These are phyloP conservation scores for Irpex lacteus DNA, from an alignment of 1,284 basidiomycete species.

Conservation along the genomic window DNA sequence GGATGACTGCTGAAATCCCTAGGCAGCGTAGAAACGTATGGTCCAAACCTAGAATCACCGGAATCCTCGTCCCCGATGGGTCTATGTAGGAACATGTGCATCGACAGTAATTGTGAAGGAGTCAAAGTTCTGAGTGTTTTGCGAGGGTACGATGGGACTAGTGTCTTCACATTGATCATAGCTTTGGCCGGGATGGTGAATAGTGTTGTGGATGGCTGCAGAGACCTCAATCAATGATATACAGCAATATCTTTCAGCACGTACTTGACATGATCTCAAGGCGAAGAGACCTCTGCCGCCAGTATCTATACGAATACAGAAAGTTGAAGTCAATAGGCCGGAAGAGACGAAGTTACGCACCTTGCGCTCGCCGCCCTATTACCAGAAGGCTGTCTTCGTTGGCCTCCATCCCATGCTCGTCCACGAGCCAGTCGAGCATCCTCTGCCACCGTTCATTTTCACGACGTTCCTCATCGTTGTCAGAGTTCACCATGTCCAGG, in stretches of 20 bases:
- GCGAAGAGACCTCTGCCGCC: slow-evolving; percentile 70
- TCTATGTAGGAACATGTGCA: slow-evolving; percentile 44
- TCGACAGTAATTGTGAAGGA: slow-evolving; percentile 44
- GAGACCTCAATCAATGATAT: background rate
- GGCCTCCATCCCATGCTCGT: slow-evolving; percentile 46
- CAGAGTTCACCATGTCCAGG: background rate
- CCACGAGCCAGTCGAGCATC: slow-evolving; percentile 55
- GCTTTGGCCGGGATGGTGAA: slow-evolving; percentile 69
- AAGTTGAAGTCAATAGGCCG: background rate
- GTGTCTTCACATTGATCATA: slow-evolving; percentile 68
- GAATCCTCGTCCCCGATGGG: slow-evolving; percentile 35
- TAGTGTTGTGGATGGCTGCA: slow-evolving; percentile 52
- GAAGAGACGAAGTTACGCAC: slow-evolving; percentile 13
- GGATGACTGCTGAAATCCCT: slow-evolving; percentile 71
- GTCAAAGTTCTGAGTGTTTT: slow-evolving; percentile 41
- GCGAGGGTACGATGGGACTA: slow-evolving; percentile 51
- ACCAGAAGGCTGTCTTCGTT: slow-evolving; percentile 36
- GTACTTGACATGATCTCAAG: slow-evolving; percentile 41
- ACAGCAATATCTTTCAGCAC: slow-evolving; percentile 14
- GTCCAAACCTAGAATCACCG: slow-evolving; percentile 61
- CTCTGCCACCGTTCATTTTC: slow-evolving; percentile 43
- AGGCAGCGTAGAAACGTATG: slow-evolving; percentile 76
- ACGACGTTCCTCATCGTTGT: slow-evolving; percentile 12
- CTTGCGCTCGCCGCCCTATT: slow-evolving; percentile 37
- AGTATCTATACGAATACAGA: slow-evolving; percentile 40